Evolutionary conservation across 129 eudicot genomes (phyloP).

Genomic region (Calendula officinalis): DNA sequence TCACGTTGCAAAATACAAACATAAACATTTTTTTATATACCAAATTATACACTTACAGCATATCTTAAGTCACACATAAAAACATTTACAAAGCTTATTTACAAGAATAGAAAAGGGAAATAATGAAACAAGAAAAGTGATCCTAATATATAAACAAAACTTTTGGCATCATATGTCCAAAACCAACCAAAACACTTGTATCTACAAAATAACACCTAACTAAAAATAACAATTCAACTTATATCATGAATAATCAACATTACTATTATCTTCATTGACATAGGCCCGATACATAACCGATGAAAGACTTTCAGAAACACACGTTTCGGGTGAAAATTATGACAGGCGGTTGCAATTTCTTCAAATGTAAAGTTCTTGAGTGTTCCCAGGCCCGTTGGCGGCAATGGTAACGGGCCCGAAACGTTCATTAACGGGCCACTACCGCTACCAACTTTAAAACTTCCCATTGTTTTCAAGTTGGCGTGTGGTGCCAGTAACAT

Average conservation of each 20-base stretch:
- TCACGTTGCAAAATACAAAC: too few relatives aligned
- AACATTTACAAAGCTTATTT: background rate
- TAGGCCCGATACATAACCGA: conserved; percentile 76
- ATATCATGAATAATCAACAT: conserved; percentile 19
- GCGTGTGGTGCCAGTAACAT: too few relatives aligned
- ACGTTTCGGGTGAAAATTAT: conserved; percentile 65
- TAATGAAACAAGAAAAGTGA: conserved; percentile 22
- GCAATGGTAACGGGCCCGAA: conserved; percentile 73
- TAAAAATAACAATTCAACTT: conserved; percentile 24
- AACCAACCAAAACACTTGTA: conserved; percentile 37
- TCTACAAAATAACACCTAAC: conserved; percentile 39
- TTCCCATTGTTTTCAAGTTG: conserved; percentile 34
- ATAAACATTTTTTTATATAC: too few relatives aligned
- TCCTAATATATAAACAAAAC: conserved; percentile 25
- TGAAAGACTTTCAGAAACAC: conserved; percentile 76
- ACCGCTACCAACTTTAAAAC: conserved; percentile 46
- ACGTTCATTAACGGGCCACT: conserved; percentile 36
- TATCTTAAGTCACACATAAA: background rate
- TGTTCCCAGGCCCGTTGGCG: conserved; percentile 40
- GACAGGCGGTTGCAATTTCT: conserved; percentile 80
- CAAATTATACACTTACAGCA: too few relatives aligned
- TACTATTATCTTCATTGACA: conserved; percentile 56
- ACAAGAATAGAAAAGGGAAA: too few relatives aligned
- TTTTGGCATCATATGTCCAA: conserved; percentile 35
- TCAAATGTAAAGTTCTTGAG: conserved; percentile 60